Conservation (phyloP, 177 flowering plant species). For the Vitis hybrid region DNA sequence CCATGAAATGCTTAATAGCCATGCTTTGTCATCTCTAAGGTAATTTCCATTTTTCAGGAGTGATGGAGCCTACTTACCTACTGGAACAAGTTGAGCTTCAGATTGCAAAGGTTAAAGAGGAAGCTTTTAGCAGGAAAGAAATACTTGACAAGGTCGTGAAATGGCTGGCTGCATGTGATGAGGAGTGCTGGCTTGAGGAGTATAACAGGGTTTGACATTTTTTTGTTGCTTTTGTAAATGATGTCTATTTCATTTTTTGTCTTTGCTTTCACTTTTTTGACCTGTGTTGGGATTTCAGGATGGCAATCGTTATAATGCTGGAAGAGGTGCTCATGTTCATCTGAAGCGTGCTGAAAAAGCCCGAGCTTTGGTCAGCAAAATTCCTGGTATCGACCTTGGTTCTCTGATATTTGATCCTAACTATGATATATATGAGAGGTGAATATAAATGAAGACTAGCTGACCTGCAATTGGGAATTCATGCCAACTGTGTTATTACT, state of each 20-base stretch:
- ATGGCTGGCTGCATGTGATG: slow-evolving; percentile 82
- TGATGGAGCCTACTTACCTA: slow-evolving; percentile 42
- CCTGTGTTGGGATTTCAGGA: slow-evolving; percentile 46
- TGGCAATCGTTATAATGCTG: slow-evolving; percentile 86
- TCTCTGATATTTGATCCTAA: neutral
- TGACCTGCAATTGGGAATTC: neutral
- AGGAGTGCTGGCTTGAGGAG: slow-evolving; percentile 93
- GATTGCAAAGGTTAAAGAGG: slow-evolving; percentile 68
- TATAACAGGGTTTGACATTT: slow-evolving; percentile 60
- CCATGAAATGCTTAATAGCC: too few relatives aligned
- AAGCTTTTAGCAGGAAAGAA: slow-evolving; percentile 78
- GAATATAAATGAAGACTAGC: neutral
- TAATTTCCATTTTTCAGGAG: slow-evolving; percentile 39
- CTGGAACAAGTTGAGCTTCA: slow-evolving; percentile 67
- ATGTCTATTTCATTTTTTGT: neutral
- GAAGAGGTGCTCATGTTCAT: slow-evolving; percentile 82
- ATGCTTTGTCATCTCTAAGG: neutral
- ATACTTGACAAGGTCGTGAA: slow-evolving; percentile 84
- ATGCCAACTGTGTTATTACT: neutral
- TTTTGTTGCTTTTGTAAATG: slow-evolving; percentile 3
- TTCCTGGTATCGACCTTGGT: slow-evolving; percentile 57
- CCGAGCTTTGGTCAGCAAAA: slow-evolving; percentile 65
- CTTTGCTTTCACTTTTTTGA: neutral
- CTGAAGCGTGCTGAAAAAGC: slow-evolving; percentile 95
- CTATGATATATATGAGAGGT: neutral